Evolutionary conservation across 371 early-diverging fungal species (phyloP), one percentile per base, ranked within the genome.

Genomic region (Fennellomyces sp.): DNA sequence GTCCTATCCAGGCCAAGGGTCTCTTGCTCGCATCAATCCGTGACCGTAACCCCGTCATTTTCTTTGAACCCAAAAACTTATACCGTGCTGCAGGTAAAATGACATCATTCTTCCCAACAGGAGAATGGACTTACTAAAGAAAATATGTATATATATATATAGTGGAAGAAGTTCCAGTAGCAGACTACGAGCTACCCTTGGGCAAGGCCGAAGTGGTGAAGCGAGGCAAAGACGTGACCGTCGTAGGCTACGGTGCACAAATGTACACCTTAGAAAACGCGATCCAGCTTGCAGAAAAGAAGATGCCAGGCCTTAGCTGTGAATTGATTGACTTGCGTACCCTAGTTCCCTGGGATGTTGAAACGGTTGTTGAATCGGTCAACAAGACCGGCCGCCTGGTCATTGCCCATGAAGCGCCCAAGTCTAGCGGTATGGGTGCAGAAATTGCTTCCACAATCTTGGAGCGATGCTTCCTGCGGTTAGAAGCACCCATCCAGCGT

Each of bases 1-100:
- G 91, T 47, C 97, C 99, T 11, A 92, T 95, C 56, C 98, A 98
- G 73, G 96, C 97, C 42, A 98, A 98, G 70, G 99, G 99, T 17
- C 80, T 98, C 26, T 80, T 98, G 42, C 80, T 97, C 39, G 91
- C 96, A 13, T 86, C 96, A 11, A 95, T 98, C 62, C 86, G 95
- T 33, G 97, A 97, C 69, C 87, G 85, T 56, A 98, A 98, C 75
- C 99, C 99, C 4, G 93, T 94, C 29, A 73, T 98, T 25, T 94
- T 98, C 66, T 91, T 97, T 73, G 99, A 98, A 74, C 99, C 99
- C 61, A 98, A 98, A 78, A 91, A 94, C 52, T 83, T 98, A 19
- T 98, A 98, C 72, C 90, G 99, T 36, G 87, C 96, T 38, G 95
- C 99, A 25, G 88, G 90, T 89, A 71, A 51, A 27, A 52, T 11